These are phyloP conservation scores for Tothia fuscella DNA, from an alignment of 2,329 filamentous ascomycete genomes.

Conservation along the genomic window DNA sequence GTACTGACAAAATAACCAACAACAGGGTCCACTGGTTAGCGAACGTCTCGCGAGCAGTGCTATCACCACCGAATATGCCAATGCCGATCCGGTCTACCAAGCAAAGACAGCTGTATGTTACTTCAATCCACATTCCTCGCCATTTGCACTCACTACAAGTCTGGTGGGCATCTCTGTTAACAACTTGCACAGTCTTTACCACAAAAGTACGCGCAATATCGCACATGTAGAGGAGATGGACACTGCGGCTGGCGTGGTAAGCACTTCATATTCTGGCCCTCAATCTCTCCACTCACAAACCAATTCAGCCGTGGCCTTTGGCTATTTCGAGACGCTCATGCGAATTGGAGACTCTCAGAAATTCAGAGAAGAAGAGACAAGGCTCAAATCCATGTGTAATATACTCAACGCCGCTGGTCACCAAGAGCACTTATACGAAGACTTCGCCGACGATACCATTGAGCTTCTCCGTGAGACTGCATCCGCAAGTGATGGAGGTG, in stretches of 20 bases:
- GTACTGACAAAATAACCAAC: constrained; percentile 1
- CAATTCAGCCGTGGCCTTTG: constrained; percentile 69
- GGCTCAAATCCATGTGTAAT: constrained; percentile 59
- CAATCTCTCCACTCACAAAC: not conserved
- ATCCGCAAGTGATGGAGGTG: constrained; percentile 46
- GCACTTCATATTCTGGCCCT: constrained; percentile 18
- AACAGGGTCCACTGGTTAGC: constrained; percentile 74
- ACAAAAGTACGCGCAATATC: constrained; percentile 74
- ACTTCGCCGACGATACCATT: constrained; percentile 69
- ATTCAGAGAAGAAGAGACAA: constrained; percentile 57
- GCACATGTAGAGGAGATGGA: constrained; percentile 80
- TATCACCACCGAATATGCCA: constrained; percentile 77
- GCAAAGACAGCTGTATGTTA: constrained; percentile 70
- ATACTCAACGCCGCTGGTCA: constrained; percentile 60
- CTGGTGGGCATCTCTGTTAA: constrained; percentile 11
- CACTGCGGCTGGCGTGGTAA: constrained; percentile 97
- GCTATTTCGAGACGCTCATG: constrained; percentile 80
- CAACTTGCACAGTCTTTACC: constrained; percentile 67
- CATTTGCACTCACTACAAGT: not conserved
- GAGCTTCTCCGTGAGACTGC: constrained; percentile 54
- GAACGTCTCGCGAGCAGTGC: constrained; percentile 62
- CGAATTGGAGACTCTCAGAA: constrained; percentile 51
- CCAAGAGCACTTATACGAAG: constrained; percentile 58
- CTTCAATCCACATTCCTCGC: not conserved
- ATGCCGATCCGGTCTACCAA: constrained; percentile 73